Evolutionary conservation across 1,284 basidiomycete species (phyloP), one percentile per base, ranked within the genome.

Genomic region (Heterobasidion annosum): DNA sequence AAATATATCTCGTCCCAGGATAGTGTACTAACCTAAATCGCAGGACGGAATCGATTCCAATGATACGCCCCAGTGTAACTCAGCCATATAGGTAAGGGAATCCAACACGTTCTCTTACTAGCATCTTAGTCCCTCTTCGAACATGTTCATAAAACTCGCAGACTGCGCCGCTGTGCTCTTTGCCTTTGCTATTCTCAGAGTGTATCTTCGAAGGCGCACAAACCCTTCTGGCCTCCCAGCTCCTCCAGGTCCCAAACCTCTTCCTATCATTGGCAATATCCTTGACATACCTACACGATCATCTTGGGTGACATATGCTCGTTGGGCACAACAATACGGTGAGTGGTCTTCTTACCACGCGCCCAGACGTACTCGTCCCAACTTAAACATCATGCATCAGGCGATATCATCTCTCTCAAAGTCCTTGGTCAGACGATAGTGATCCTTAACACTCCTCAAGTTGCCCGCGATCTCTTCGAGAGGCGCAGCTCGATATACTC

Each of bases 381-480:
- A 13, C 42, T 43, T 43, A 9, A 18, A 10, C 25, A 47, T 16
- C 10, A 32, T 47, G 45, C 8, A 33, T 50, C 48, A 60, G 59
- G 59, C 16, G 51, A 57, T 37, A 50, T 59, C 19, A 51, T 60
- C 34, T 51, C 32, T 25, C 18, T 59, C 25, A 32, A 25, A 15
- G n/a, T 51, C 8, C 44, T 60, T 18, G 59, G 59, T 9, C 48
- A 53, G 42, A 40, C 35, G n/a, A 40, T 60, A 25, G 45, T 61
- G 13, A 53, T 60, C 25, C 15, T 61, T 33, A 52, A 52, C 37
- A 58, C 59, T 8, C 6, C 37, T 16, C 34, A 46, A 2, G 52
- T 54, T 16, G 55, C 57, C 32, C 50, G 47, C 4, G 57, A 60
- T 3, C 44, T 61, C 6, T 46, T 61, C 9, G 59, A 54, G 34